Percentiles rank a stretch among this genome's conserved stretches.
These are phyloP conservation scores for Hortiboletus campestris DNA, from an alignment of 768 basidiomycete genomes.

Conservation along the genomic window DNA sequence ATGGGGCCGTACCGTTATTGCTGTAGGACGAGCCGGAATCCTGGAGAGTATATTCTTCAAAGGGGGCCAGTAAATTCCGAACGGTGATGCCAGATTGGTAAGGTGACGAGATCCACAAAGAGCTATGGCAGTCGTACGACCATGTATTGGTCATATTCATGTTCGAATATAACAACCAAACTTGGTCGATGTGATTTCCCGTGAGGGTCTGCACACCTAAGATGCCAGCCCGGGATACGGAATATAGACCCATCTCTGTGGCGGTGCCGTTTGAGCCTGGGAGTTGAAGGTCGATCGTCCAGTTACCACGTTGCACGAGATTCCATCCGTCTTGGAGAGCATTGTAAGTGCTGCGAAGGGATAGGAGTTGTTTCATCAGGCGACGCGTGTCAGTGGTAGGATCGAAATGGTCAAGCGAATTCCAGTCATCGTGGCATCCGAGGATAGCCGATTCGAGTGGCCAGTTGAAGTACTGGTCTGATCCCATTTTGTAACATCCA, in stretches of 20 bases:
- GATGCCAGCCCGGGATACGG: slow-evolving; percentile 68
- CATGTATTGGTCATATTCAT: slow-evolving; percentile 74
- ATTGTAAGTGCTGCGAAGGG: slow-evolving; percentile 65
- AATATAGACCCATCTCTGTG: slow-evolving; percentile 90
- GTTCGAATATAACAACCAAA: slow-evolving; percentile 87
- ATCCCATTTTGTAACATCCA: slow-evolving; percentile 89
- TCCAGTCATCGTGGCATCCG: slow-evolving; percentile 89
- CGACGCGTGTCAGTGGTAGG: slow-evolving; percentile 79
- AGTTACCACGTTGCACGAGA: slow-evolving; percentile 81
- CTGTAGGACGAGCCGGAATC: slow-evolving; percentile 66
- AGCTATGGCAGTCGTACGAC: slow-evolving; percentile 53
- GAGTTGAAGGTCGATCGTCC: slow-evolving; percentile 74
- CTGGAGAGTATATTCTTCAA: slow-evolving; percentile 69
- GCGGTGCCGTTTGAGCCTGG: slow-evolving; percentile 81
- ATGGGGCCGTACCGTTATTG: slow-evolving; percentile 58
- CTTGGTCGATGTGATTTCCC: slow-evolving; percentile 59
- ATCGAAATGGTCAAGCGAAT: slow-evolving; percentile 92
- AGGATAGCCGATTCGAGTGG: slow-evolving; percentile 74
- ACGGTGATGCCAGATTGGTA: slow-evolving; percentile 60
- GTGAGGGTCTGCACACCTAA: slow-evolving; percentile 55
- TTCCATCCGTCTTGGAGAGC: slow-evolving; percentile 85
- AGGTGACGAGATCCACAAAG: slow-evolving; percentile 78
- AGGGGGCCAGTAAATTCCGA: slow-evolving; percentile 79
- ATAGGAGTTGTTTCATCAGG: slow-evolving; percentile 68
- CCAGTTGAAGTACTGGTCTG: slow-evolving; percentile 93